These are phyloP conservation scores for Phalaenopsis equestris DNA, from an alignment of 106 monocot genomes.

Conservation along the genomic window DNA sequence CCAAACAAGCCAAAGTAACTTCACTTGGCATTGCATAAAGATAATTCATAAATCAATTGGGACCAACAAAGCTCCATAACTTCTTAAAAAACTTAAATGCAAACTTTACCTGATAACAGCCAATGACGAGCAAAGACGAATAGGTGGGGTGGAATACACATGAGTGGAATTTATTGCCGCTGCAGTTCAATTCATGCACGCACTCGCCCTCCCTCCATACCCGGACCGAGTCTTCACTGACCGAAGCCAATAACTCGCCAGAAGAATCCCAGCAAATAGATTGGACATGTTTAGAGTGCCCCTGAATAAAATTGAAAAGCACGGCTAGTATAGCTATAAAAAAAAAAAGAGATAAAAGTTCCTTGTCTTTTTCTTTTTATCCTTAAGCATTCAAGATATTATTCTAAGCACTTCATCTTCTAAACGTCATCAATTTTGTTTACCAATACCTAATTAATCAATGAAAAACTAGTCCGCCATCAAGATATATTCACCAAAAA, in stretches of 20 bases:
- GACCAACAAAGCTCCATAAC: not conserved
- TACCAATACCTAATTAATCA: not conserved
- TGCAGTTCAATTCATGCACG: constrained; percentile 39
- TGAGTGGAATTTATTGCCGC: constrained; percentile 46
- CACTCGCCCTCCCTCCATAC: constrained; percentile 56
- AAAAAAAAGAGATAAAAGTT: not conserved
- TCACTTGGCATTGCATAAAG: not conserved
- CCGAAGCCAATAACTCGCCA: constrained; percentile 49
- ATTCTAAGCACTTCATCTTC: no score
- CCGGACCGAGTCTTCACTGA: constrained; percentile 51
- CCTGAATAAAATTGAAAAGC: constrained; percentile 7
- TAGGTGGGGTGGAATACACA: constrained; percentile 57
- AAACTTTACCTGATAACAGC: constrained; percentile 22
- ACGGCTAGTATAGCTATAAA: not conserved
- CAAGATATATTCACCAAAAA: not conserved
- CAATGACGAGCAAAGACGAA: constrained; percentile 23
- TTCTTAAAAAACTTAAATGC: not conserved
- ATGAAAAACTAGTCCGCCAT: not conserved
- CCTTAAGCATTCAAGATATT: no score
- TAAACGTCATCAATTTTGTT: not conserved
- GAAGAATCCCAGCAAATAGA: constrained; percentile 48
- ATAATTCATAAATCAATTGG: not conserved
- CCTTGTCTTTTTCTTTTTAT: no score
- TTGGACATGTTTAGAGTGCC: constrained; percentile 38
- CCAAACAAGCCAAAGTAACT: no score